Percentiles rank a stretch among this genome's conserved stretches.
Evolutionary conservation across 1,284 basidiomycete genomes (phyloP).

Genomic region (Austroboletus rostrupii): DNA sequence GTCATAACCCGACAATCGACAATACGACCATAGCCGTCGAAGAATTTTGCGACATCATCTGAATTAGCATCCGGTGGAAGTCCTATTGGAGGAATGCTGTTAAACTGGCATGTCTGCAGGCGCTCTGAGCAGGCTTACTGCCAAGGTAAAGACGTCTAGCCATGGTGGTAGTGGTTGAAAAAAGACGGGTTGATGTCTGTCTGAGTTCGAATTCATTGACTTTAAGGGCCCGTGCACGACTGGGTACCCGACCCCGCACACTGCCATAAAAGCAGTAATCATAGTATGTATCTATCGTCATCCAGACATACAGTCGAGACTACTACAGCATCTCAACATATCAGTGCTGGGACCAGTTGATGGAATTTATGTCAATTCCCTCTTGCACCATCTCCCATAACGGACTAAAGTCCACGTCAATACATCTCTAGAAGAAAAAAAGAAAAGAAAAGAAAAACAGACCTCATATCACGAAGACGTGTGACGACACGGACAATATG

Average conservation of each 20-base stretch:
- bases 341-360: slow-evolving; percentile 84
- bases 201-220: slow-evolving; percentile 37
- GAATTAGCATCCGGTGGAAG: slow-evolving; percentile 75
- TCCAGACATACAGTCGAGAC: not conserved
- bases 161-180: slow-evolving; percentile 55
- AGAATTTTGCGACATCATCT: slow-evolving; percentile 81
- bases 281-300: not conserved
- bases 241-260: slow-evolving; percentile 11
- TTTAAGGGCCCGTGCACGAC: slow-evolving; percentile 38
- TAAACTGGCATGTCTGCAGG: not conserved
- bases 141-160: slow-evolving; percentile 80
- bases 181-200: slow-evolving; percentile 25
- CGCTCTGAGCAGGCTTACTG: slow-evolving; percentile 45
- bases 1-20: slow-evolving; percentile 93
- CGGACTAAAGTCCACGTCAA: slow-evolving; percentile 49
- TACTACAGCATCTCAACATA: slow-evolving; percentile 2
- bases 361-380: slow-evolving; percentile 90
- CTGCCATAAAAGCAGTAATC: slow-evolving; percentile 2
- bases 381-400: slow-evolving; percentile 99
- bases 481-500: slow-evolving; percentile 87
- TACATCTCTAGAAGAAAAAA: slow-evolving; percentile 3
- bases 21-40: slow-evolving; percentile 82
- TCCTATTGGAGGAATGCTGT: slow-evolving; percentile 40
- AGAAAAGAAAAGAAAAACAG: slow-evolving; percentile 9
- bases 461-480: slow-evolving; percentile 69